A percentile compares a stretch with the other conserved stretches of the same genome.
Conservation (phyloP, 768 basidiomycete genomes). For the Clitopilus hobsonii region DNA sequence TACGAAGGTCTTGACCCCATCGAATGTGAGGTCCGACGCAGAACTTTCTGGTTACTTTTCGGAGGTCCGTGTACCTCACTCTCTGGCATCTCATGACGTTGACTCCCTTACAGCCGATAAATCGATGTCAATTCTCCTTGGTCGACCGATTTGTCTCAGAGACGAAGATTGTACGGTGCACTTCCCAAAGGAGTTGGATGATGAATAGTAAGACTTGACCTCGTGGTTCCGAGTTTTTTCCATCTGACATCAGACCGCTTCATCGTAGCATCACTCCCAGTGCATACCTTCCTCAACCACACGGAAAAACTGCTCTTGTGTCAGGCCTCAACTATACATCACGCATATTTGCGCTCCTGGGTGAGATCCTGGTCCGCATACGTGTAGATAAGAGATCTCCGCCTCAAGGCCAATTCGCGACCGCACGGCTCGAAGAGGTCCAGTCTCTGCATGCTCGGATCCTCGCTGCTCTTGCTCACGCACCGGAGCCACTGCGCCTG, state of each 20-base stretch:
- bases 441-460: conserved; percentile 76
- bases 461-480: conserved; percentile 66
- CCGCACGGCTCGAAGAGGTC: conserved; percentile 80
- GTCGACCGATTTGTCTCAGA: conserved; percentile 78
- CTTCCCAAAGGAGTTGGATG: conserved; percentile 84
- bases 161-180: conserved; percentile 90
- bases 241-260: conserved; percentile 15
- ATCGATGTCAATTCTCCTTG: conserved; percentile 82
- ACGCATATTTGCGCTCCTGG: conserved; percentile 79
- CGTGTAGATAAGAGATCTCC: conserved; percentile 84
- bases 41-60: conserved; percentile 87
- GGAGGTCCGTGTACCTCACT: conserved; percentile 52
- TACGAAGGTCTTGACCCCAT: conserved; percentile 83
- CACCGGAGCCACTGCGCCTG: conserved; percentile 70
- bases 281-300: conserved; percentile 83
- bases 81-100: conserved; percentile 3
- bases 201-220: conserved; percentile 69
- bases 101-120: conserved; percentile 62
- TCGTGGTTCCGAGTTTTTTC: conserved; percentile 24
- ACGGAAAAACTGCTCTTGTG: conserved; percentile 78
- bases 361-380: conserved; percentile 83
- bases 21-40: conserved; percentile 81
- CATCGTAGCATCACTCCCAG: conserved; percentile 70
- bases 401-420: conserved; percentile 81
- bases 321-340: conserved; percentile 86